phyloP scores from a whole-genome alignment of 2,329 filamentous ascomycete species.

The Trichoderma sp. region DNA sequence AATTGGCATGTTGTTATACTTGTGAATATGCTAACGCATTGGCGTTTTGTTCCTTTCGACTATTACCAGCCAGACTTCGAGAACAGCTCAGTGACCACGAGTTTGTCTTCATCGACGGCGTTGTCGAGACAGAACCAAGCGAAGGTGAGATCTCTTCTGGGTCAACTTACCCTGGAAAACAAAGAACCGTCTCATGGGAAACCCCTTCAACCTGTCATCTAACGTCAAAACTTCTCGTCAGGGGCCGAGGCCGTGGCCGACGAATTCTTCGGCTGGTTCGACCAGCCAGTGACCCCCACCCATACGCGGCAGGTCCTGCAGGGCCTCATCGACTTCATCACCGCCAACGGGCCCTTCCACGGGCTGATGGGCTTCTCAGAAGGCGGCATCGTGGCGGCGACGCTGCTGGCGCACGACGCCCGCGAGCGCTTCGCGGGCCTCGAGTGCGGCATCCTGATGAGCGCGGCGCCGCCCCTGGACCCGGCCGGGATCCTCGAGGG shows the following conservation, averaged over 20 bases:
- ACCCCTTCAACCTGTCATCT: not conserved
- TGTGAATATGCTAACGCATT: not conserved
- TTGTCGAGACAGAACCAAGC: not conserved
- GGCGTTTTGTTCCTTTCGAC: not conserved
- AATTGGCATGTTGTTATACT: not conserved
- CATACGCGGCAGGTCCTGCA: not conserved
- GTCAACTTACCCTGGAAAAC: not conserved
- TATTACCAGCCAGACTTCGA: not conserved
- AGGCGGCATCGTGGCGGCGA: slow-evolving; percentile 36
- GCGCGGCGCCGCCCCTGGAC: slow-evolving; percentile 37
- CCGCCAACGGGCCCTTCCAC: slow-evolving; percentile 18
- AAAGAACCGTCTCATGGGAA: not conserved
- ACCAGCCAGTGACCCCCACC: not conserved
- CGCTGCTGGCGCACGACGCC: slow-evolving; percentile 38
- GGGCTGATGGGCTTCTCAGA: slow-evolving; percentile 23
- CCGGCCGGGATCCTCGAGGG: slow-evolving; percentile 34
- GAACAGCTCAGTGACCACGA: slow-evolving; percentile 12
- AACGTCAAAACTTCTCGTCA: not conserved
- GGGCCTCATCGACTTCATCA: not conserved
- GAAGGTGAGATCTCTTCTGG: not conserved
- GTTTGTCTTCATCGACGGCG: slow-evolving; percentile 12
- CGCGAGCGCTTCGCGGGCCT: slow-evolving; percentile 33
- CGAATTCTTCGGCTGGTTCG: not conserved
- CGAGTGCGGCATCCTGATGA: slow-evolving; percentile 40
- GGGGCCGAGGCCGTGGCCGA: slow-evolving; percentile 7